Percentiles rank a stretch among this genome's conserved stretches.
These are phyloP conservation scores for Lablab purpureus DNA, from an alignment of 306 rosid species.

Conservation along the genomic window DNA sequence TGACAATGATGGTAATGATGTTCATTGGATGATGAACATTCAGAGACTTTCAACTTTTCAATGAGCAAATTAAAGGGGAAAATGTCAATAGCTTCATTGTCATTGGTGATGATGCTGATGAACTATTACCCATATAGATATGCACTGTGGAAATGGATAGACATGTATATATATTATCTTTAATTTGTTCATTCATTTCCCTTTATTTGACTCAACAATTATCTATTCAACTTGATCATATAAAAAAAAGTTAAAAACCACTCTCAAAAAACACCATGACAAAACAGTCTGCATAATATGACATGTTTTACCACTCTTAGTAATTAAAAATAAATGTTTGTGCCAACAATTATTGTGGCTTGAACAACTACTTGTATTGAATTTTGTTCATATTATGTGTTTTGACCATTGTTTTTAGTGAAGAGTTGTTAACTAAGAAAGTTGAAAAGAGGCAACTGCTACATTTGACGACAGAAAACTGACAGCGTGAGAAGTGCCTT, in stretches of 20 bases:
- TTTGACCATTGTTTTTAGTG: constrained; percentile 16
- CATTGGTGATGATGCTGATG: constrained; percentile 26
- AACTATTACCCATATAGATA: background rate
- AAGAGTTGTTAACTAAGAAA: background rate
- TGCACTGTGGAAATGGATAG: constrained; percentile 45
- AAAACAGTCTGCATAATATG: background rate
- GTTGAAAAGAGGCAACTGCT: constrained; percentile 1
- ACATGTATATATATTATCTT: constrained; percentile 12
- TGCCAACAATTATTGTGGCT: constrained; percentile 24
- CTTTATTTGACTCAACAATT: constrained; percentile 41
- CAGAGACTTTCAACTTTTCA: constrained; percentile 6
- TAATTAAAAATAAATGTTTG: background rate
- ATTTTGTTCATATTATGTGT: constrained; percentile 33
- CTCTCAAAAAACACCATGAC: background rate
- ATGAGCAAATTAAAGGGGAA: constrained; percentile 3
- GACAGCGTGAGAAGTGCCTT: background rate
- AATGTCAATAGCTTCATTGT: constrained; percentile 41
- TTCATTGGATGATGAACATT: constrained; percentile 21
- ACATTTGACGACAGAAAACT: constrained; percentile 4
- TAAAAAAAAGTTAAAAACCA: background rate
- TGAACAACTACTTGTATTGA: constrained; percentile 25
- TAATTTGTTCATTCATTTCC: constrained; percentile 3
- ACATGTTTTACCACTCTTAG: background rate
- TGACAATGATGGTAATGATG: constrained; percentile 35
- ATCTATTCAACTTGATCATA: constrained; percentile 37